phyloP scores from a whole-genome alignment of 2,329 filamentous ascomycete species.

The Davidsoniella virescens region DNA sequence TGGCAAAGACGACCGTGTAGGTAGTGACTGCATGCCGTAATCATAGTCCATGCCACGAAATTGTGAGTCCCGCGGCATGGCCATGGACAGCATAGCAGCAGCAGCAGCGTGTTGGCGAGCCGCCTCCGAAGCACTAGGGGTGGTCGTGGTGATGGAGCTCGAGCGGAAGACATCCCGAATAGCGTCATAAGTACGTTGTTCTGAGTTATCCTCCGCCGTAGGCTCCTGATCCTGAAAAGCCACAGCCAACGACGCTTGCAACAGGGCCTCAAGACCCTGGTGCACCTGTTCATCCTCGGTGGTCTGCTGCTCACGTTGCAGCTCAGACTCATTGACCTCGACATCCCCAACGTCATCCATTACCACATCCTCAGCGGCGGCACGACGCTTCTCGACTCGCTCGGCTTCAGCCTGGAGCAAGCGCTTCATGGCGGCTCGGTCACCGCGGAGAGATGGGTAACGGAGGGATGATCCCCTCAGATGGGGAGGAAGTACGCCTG shows the following conservation, averaged over 20 bases:
- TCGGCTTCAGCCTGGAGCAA: constrained; percentile 5
- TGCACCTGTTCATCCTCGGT: background rate
- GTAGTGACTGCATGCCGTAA: background rate
- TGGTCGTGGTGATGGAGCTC: background rate
- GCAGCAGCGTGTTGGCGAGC: constrained; percentile 8
- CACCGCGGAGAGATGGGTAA: constrained; percentile 2
- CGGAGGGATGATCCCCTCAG: constrained; percentile 11
- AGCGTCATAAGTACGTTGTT: constrained; percentile 18
- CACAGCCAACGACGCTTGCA: constrained; percentile 5
- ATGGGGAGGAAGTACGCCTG: constrained; percentile 1
- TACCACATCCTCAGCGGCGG: background rate
- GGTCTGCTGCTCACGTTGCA: background rate
- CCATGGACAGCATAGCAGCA: constrained; percentile 10
- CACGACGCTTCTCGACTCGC: constrained; percentile 1
- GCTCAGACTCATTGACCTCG: constrained; percentile 8
- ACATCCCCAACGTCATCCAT: background rate
- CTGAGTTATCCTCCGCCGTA: constrained; percentile 7
- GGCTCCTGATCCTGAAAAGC: constrained; percentile 10
- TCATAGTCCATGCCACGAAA: background rate
- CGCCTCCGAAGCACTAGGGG: constrained; percentile 20
- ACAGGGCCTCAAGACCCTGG: constrained; percentile 4
- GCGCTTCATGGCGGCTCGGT: constrained; percentile 7
- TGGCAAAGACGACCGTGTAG: background rate
- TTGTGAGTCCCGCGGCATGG: background rate
- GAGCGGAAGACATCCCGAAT: constrained; percentile 25